Evolutionary conservation across 2,329 filamentous ascomycete genomes (phyloP).

Genomic region (Verticillium nonalfalfae): DNA sequence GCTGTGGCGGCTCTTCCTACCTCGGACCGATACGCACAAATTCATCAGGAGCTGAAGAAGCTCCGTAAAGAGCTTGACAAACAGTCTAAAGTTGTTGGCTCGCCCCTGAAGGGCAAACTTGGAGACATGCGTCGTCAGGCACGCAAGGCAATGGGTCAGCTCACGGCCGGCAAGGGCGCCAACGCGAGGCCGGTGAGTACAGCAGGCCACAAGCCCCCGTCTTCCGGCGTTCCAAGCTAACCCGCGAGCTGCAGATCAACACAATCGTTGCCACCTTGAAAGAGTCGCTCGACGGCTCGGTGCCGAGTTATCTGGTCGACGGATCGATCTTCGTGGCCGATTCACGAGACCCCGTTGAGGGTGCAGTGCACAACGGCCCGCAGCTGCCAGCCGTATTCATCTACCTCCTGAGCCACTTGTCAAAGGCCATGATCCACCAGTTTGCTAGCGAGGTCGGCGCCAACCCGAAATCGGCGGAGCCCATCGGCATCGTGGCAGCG

Average conservation of each 20-base stretch:
- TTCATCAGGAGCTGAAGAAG: conserved; percentile 65
- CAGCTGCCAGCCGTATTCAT: conserved; percentile 60
- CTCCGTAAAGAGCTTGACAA: conserved; percentile 57
- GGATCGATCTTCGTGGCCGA: conserved; percentile 46
- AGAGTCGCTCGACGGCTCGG: conserved; percentile 42
- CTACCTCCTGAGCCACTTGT: conserved; percentile 70
- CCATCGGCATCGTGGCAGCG: conserved; percentile 70
- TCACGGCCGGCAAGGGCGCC: conserved; percentile 57
- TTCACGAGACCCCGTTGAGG: conserved; percentile 39
- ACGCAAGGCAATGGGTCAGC: conserved; percentile 65
- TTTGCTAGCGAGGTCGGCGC: conserved; percentile 61
- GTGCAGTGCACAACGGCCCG: conserved; percentile 42
- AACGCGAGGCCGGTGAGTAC: conserved; percentile 40
- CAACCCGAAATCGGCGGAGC: conserved; percentile 62
- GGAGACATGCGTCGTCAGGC: conserved; percentile 69
- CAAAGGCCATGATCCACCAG: conserved; percentile 67
- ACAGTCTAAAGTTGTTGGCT: conserved; percentile 40
- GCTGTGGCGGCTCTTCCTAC: conserved; percentile 1
- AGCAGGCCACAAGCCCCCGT: not conserved
- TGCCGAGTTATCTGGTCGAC: conserved; percentile 47
- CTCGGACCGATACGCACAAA: conserved; percentile 41
- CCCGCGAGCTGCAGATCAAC: conserved; percentile 23
- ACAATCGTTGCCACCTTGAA: conserved; percentile 45
- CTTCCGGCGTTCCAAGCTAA: not conserved
- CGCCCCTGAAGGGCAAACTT: conserved; percentile 55